These are phyloP conservation scores for Trichoderma pleuroti DNA, from an alignment of 2,329 filamentous ascomycete species.

Conservation along the genomic window DNA sequence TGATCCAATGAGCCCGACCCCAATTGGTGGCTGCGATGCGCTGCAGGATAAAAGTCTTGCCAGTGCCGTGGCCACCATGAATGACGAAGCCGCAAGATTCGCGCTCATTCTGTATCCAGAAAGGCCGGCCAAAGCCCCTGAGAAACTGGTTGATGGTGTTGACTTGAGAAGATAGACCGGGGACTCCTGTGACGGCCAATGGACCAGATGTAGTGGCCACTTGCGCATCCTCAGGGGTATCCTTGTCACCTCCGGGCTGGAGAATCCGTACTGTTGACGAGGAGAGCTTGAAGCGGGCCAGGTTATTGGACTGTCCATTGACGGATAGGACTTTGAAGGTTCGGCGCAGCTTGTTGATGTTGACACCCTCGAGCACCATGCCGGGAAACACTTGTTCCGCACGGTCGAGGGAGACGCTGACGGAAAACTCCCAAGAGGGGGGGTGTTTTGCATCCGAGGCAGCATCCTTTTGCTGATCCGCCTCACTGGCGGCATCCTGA, in stretches of 20 bases:
- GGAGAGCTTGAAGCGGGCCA: constrained; percentile 43
- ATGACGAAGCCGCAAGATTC: constrained; percentile 63
- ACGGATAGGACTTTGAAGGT: constrained; percentile 57
- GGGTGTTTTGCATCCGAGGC: constrained; percentile 26
- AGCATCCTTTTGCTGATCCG: constrained; percentile 28
- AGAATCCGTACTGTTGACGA: constrained; percentile 40
- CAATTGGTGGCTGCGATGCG: constrained; percentile 66
- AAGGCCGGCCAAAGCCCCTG: constrained; percentile 46
- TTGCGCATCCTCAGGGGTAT: constrained; percentile 5
- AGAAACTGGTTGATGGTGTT: constrained; percentile 65
- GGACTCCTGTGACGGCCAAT: constrained; percentile 54
- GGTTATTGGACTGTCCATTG: constrained; percentile 43
- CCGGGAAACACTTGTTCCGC: constrained; percentile 68
- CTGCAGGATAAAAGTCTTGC: constrained; percentile 73
- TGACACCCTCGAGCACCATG: constrained; percentile 63
- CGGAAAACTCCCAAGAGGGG: constrained; percentile 35
- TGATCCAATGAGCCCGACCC: constrained; percentile 64
- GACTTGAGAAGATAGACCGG: constrained; percentile 64
- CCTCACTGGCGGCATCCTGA: constrained; percentile 48
- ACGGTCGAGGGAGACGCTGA: constrained; percentile 42
- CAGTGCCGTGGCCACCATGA: constrained; percentile 78
- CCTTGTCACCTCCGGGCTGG: constrained; percentile 28
- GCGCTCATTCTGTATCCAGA: constrained; percentile 30
- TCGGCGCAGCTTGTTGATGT: constrained; percentile 30
- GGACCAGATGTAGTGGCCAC: constrained; percentile 26